A percentile compares a stretch with the other conserved stretches of the same genome.
Evolutionary conservation across 768 basidiomycete genomes (phyloP).

Genomic region (Lyophyllum semitale): DNA sequence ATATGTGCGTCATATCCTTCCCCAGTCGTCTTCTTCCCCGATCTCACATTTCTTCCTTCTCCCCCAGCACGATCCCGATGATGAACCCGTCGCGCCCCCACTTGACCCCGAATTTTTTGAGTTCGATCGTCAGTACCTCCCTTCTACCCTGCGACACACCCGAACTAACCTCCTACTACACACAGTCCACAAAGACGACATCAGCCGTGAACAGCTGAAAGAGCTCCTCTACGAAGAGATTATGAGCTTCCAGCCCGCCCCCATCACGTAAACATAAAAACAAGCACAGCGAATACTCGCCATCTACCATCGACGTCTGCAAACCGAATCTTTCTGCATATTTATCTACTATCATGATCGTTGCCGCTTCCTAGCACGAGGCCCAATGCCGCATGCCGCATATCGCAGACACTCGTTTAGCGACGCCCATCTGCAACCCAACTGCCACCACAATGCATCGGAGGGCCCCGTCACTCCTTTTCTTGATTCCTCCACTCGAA

Average conservation of each 20-base stretch:
- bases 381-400: no score
- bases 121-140: conserved; percentile 75
- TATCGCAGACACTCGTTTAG: no score
- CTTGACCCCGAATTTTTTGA: conserved; percentile 96
- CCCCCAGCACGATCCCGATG: conserved; percentile 86
- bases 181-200: conserved; percentile 91
- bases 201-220: conserved; percentile 94
- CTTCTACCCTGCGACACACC: not conserved
- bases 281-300: no score
- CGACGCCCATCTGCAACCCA: no score
- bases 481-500: not conserved
- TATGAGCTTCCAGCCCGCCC: conserved; percentile 78
- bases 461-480: not conserved
- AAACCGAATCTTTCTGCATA: not conserved
- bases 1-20: conserved; percentile 61
- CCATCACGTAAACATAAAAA: conserved; percentile 42
- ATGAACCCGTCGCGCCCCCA: conserved; percentile 95
- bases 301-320: not conserved
- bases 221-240: conserved; percentile 94
- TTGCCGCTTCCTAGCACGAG: no score
- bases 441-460: no score
- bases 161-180: not conserved
- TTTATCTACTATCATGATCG: not conserved
- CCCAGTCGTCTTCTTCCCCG: not conserved
- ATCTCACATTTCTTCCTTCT: conserved; percentile 1